These are phyloP conservation scores for Alternaria viburni DNA, from an alignment of 2,329 filamentous ascomycete genomes.

Conservation along the genomic window DNA sequence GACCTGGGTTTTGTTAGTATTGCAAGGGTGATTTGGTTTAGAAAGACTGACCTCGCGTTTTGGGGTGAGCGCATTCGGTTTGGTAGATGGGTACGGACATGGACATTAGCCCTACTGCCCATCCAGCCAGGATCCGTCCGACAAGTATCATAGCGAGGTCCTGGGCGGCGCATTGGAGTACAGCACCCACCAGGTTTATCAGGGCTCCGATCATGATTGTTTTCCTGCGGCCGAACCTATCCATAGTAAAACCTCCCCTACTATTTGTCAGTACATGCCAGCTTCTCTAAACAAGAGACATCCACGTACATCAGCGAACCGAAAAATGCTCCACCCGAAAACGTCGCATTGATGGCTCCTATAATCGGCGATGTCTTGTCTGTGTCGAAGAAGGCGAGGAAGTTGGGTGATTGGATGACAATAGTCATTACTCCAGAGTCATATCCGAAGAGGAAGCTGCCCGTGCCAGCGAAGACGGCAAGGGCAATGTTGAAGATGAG, in stretches of 20 bases:
- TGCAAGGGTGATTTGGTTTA: background rate
- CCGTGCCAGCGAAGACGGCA: slow-evolving; percentile 53
- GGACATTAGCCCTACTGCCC: slow-evolving; percentile 64
- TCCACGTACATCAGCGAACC: slow-evolving; percentile 55
- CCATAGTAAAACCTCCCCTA: slow-evolving; percentile 63
- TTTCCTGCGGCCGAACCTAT: slow-evolving; percentile 64
- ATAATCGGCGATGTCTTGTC: slow-evolving; percentile 58
- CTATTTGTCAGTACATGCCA: background rate
- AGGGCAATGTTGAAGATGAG: slow-evolving; percentile 52
- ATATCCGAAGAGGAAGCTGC: slow-evolving; percentile 47
- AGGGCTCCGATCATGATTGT: slow-evolving; percentile 66
- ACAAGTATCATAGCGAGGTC: slow-evolving; percentile 63
- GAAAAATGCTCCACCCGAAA: slow-evolving; percentile 64
- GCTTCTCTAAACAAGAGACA: background rate
- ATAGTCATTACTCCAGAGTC: slow-evolving; percentile 52
- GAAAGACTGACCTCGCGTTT: slow-evolving; percentile 56
- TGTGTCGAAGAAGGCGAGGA: slow-evolving; percentile 65
- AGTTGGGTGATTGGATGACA: slow-evolving; percentile 63
- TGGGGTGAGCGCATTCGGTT: slow-evolving; percentile 65
- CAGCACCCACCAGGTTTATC: slow-evolving; percentile 64
- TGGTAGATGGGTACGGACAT: slow-evolving; percentile 70
- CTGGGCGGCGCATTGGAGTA: slow-evolving; percentile 64
- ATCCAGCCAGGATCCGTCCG: slow-evolving; percentile 65
- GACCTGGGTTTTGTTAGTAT: slow-evolving; percentile 29
- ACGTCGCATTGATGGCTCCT: slow-evolving; percentile 69